Evolutionary conservation across 1,139 yeast genomes (phyloP).

Genomic region (Candida buenavistaensis): DNA sequence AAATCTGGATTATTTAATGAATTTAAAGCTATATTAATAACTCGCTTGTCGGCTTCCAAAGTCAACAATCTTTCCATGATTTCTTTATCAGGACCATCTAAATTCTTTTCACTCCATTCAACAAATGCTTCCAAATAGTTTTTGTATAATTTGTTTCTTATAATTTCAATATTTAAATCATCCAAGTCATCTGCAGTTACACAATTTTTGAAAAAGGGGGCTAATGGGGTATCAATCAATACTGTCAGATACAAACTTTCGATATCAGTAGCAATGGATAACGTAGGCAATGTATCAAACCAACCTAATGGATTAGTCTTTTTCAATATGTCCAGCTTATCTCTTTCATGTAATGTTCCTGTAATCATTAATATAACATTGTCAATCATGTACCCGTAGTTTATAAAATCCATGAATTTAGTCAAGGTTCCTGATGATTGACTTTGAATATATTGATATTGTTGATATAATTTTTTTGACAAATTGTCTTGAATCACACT

Average conservation of each 20-base stretch:
- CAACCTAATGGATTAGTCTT: constrained; percentile 97
- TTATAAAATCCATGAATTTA: constrained; percentile 84
- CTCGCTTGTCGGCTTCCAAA: constrained; percentile 94
- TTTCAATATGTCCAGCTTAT: constrained; percentile 77
- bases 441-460: constrained; percentile 80
- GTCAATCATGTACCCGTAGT: constrained; percentile 98
- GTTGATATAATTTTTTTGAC: constrained; percentile 71
- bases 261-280: constrained; percentile 91
- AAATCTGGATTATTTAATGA: constrained; percentile 79
- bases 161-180: constrained; percentile 92
- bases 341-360: constrained; percentile 95
- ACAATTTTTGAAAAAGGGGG: constrained; percentile 92
- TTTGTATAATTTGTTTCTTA: constrained; percentile 87
- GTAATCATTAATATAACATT: constrained; percentile 95
- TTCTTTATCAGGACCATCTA: constrained; percentile 77
- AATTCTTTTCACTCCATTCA: constrained; percentile 56
- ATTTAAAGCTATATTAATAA: constrained; percentile 87
- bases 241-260: constrained; percentile 91
- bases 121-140: constrained; percentile 90
- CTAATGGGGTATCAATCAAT: constrained; percentile 95
- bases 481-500: constrained; percentile 80
- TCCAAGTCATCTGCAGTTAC: constrained; percentile 92
- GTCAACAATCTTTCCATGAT: constrained; percentile 74
- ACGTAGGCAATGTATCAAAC: constrained; percentile 96
- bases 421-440: constrained; percentile 82